A percentile compares a stretch with the other conserved stretches of the same genome.
phyloP scores from a whole-genome alignment of 768 basidiomycete genomes.

The Gyrodon lividus region DNA sequence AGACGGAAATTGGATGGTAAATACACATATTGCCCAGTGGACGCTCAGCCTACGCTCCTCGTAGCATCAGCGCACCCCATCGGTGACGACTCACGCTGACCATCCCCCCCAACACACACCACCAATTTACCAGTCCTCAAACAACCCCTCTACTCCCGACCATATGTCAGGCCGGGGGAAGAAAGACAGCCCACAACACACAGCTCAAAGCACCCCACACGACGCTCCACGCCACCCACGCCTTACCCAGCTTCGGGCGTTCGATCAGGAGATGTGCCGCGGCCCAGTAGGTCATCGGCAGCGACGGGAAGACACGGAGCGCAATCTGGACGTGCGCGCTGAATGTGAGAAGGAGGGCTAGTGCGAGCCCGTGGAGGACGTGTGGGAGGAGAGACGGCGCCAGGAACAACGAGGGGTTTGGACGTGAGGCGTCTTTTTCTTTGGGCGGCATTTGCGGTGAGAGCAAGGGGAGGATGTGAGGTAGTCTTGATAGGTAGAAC shows the following conservation, averaged over 20 bases:
- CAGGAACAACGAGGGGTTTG: slow-evolving; percentile 35
- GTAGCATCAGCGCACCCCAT: no score
- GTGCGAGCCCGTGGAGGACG: slow-evolving; percentile 66
- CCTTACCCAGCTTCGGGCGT: slow-evolving; percentile 45
- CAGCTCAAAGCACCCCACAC: slow-evolving; percentile 72
- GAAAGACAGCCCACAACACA: slow-evolving; percentile 79
- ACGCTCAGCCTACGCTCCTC: no score
- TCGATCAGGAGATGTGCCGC: slow-evolving; percentile 64
- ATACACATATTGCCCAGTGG: no score
- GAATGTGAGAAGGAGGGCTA: slow-evolving; percentile 67
- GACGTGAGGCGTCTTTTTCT: not conserved
- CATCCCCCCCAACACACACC: no score
- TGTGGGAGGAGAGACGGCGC: slow-evolving; percentile 57
- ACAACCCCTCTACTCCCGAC: no score
- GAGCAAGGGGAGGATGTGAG: not conserved
- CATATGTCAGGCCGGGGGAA: slow-evolving; percentile 78
- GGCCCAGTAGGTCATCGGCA: slow-evolving; percentile 86
- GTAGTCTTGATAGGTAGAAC: slow-evolving; percentile 22
- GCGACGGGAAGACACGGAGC: slow-evolving; percentile 69
- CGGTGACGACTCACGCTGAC: no score
- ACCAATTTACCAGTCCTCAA: no score
- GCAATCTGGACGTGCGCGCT: slow-evolving; percentile 86
- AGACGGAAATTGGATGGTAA: no score
- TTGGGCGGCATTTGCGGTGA: not conserved
- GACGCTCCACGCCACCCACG: slow-evolving; percentile 78